Evolutionary conservation across 1,284 basidiomycete genomes (phyloP), one percentile per base, ranked within the genome.

Genomic region (Cerrena zonata): DNA sequence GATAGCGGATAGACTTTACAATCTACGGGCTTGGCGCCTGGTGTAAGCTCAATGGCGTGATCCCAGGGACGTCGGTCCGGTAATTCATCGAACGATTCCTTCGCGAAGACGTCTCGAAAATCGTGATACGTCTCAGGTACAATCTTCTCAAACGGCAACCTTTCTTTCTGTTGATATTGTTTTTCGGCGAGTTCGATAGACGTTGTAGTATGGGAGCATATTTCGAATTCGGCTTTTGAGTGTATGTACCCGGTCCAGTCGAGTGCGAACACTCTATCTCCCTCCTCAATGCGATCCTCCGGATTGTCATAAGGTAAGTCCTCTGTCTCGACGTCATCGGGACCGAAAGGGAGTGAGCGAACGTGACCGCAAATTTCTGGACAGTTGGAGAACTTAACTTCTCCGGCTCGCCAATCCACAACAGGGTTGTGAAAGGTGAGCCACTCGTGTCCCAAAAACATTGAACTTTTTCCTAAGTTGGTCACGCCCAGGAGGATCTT

Each of bases 1-100:
- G 59, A 60, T 3, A 63, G 51, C 1, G 51, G 45, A 43, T 65
- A 65, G 22, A 61, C 53, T 10, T 54, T 58, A 11, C 56, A 54
- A 11, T 50, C 51, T 1, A 51, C 38, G 1, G 63, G 62, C 7
- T 21, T 25, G 13, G 37, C 42, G 5, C 50, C 48, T 12, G 51
- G 49, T 43, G 45, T 56, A 18, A 59, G 51, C 18, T 59, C 49
- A 34, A 66, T 66, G 10, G 50, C 41, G 43, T 62, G 61, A 47
- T 65, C 61, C 45, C 47, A 65, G 1, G 55, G 41, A 15, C 54
- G 42, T 22, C 56, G 54, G 1, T 48, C 43, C 10, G 63, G 65
- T 2, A 66, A 56, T 24, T 47, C 21, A 42, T 65, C 57, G 19
- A 59, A 58, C 3, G 27, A 25, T 13, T 41, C 42, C 45, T 65